These are phyloP conservation scores for Neofusicoccum laricinum DNA, from an alignment of 2,329 filamentous ascomycete species.

Conservation along the genomic window DNA sequence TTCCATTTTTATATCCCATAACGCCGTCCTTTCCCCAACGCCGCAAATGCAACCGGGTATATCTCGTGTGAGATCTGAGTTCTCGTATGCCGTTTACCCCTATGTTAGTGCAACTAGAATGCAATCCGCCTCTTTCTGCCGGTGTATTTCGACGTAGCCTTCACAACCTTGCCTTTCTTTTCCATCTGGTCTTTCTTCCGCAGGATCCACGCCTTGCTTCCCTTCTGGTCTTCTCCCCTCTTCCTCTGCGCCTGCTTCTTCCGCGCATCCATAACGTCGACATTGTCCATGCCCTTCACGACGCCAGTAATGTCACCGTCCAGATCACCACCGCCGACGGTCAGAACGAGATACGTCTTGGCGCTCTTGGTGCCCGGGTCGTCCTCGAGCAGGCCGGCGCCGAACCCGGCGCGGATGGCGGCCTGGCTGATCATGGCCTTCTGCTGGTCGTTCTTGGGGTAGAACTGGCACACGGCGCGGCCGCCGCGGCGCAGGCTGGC, in stretches of 20 bases:
- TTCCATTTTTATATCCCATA: constrained; percentile 9
- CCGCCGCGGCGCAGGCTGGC: constrained; percentile 79
- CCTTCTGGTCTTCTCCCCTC: constrained; percentile 66
- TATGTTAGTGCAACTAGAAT: constrained; percentile 54
- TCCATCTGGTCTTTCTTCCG: constrained; percentile 93
- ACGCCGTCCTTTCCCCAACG: constrained; percentile 31
- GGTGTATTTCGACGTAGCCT: constrained; percentile 88
- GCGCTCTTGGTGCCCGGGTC: constrained; percentile 94
- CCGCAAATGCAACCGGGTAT: constrained; percentile 15
- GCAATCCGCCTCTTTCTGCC: constrained; percentile 78
- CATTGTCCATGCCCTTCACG: constrained; percentile 82
- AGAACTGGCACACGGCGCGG: constrained; percentile 93
- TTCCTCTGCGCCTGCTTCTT: constrained; percentile 51
- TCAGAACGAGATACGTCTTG: constrained; percentile 94
- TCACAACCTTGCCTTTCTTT: constrained; percentile 90
- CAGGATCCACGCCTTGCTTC: constrained; percentile 78
- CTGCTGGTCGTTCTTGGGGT: constrained; percentile 92
- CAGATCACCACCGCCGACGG: constrained; percentile 70
- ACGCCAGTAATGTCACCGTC: constrained; percentile 79
- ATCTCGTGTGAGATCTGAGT: constrained; percentile 4
- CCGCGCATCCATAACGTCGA: constrained; percentile 65
- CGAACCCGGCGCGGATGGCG: constrained; percentile 90
- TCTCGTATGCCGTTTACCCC: not conserved
- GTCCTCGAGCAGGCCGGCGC: constrained; percentile 90
- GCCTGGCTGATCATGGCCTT: constrained; percentile 88